Evolutionary conservation across 306 rosid genomes (phyloP).

Genomic region (Cicer yamashitae): DNA sequence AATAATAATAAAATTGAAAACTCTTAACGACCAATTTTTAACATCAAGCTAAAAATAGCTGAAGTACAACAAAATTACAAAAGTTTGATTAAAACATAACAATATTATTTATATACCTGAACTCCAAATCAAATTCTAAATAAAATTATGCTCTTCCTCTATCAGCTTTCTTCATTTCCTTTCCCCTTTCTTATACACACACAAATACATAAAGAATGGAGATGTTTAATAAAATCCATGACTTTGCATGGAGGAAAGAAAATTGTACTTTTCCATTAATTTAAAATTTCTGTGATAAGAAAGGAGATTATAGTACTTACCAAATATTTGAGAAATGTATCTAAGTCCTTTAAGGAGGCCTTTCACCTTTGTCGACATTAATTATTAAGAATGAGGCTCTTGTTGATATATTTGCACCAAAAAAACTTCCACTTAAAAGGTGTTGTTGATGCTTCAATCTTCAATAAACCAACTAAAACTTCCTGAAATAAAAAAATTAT

Average conservation of each 20-base stretch:
- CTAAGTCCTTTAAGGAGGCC: slow-evolving; percentile 82
- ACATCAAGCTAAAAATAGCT: neutral
- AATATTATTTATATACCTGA: neutral
- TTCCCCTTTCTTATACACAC: neutral
- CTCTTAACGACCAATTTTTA: too few species aligned
- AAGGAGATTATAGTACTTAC: slow-evolving; percentile 48
- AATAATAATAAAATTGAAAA: too few species aligned
- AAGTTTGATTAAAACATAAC: neutral
- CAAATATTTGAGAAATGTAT: slow-evolving; percentile 80
- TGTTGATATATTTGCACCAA: slow-evolving; percentile 36
- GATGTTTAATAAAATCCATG: neutral
- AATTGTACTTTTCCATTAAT: neutral
- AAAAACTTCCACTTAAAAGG: slow-evolving; percentile 40
- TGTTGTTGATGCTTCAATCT: slow-evolving; percentile 24
- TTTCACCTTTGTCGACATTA: slow-evolving; percentile 76
- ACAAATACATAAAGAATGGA: neutral
- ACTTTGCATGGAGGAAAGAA: slow-evolving; percentile 10
- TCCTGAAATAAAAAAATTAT: slow-evolving; percentile 20
- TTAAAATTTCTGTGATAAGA: neutral
- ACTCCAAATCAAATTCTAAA: slow-evolving; percentile 12
- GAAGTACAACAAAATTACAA: neutral
- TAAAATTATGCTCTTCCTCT: neutral
- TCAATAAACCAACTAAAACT: slow-evolving; percentile 31
- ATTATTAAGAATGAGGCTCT: slow-evolving; percentile 4
- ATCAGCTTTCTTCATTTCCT: neutral